A percentile compares a stretch with the other conserved stretches of the same genome.
phyloP scores from a whole-genome alignment of 495 filamentous ascomycete genomes.

The Penicillium ochrochloron region DNA sequence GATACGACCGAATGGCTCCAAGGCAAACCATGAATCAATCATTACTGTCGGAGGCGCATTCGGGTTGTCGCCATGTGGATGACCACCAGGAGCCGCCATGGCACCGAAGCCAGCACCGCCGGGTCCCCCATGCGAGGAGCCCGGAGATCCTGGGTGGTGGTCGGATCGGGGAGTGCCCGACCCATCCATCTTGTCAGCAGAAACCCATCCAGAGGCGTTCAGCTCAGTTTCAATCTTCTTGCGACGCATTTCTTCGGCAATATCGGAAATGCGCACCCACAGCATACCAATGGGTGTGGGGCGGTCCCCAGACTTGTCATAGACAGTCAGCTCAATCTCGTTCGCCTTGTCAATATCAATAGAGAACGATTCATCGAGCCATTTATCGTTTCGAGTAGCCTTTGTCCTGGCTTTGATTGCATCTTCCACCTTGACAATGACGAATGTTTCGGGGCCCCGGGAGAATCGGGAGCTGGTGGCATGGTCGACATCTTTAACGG shows the following conservation, averaged over 20 bases:
- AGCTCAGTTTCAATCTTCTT: slow-evolving; percentile 97
- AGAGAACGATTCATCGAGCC: slow-evolving; percentile 87
- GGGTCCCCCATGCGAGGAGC: slow-evolving; percentile 35
- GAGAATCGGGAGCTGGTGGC: slow-evolving; percentile 84
- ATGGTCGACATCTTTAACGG: slow-evolving; percentile 94
- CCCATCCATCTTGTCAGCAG: slow-evolving; percentile 88
- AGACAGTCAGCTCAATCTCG: slow-evolving; percentile 96
- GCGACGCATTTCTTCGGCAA: slow-evolving; percentile 94
- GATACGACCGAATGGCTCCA: slow-evolving; percentile 92
- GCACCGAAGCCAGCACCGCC: slow-evolving; percentile 28
- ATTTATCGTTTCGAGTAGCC: slow-evolving; percentile 81
- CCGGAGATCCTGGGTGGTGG: slow-evolving; percentile 48
- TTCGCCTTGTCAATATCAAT: slow-evolving; percentile 97
- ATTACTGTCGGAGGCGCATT: slow-evolving; percentile 58
- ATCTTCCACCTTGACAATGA: slow-evolving; percentile 96
- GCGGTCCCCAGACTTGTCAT: slow-evolving; percentile 88
- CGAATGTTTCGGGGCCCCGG: slow-evolving; percentile 89
- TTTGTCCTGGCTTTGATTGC: slow-evolving; percentile 86
- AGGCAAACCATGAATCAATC: slow-evolving; percentile 95
- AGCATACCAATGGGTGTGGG: slow-evolving; percentile 92
- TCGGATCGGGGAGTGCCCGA: slow-evolving; percentile 45
- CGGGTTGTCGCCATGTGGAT: slow-evolving; percentile 32
- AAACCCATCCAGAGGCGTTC: slow-evolving; percentile 91
- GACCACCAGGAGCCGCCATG: slow-evolving; percentile 24
- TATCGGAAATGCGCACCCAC: slow-evolving; percentile 96